Base-by-base conservation (phyloP, 208 protist genomes). In the Trypanosoma scelopori region DNA sequence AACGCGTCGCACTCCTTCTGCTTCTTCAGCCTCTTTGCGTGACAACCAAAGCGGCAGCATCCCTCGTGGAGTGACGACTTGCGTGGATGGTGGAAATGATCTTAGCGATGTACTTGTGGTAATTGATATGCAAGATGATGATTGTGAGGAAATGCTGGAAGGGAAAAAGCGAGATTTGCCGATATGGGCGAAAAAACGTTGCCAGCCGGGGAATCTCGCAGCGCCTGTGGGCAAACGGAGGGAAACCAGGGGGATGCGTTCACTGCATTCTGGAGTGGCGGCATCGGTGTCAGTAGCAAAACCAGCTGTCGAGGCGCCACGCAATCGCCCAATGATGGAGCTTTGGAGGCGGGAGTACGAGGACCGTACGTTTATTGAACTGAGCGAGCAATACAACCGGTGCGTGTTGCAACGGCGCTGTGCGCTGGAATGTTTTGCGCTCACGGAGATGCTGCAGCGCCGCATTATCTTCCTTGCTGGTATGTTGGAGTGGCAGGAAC, bases 311-410 rank as follows among this genome's bases (percentile, higher is more conserved):
- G 46, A 25, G 0, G 35, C n/a, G 16, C 47, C 56, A 7, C 37
- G 5, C 11, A 47, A 20, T 35, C 5, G 11, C 27, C 25, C 22
- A 23, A 1, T 39, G 20, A 42, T 28, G 20, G 48, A 23, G 50
- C 41, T 66, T 9, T 11, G 32, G 5, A 6, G 23, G n/a, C 27
- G 49, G 39, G 61, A 66, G 27, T 28, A 55, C 48, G 61, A 66
- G 16, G 61, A 66, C 56, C 61, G 61, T 22, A 57, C 50, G 6
- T 66, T 66, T 37, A 57, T 66, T 50, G 50, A 49, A 39, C 61
- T 66, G 0, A 66, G 61, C 49, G 23, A 58, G 49, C 7, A 35
- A 1, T 55, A 66, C 48, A 28, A 23, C 32, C 39, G 61, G 22
- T 1, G 32, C 15, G 22, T 61, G 20, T 4, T 56, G 27, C 43